A percentile compares a stretch with the other conserved stretches of the same genome.
Conservation (phyloP, 257 asterid genomes). For the Oldenlandia corymbosa region DNA sequence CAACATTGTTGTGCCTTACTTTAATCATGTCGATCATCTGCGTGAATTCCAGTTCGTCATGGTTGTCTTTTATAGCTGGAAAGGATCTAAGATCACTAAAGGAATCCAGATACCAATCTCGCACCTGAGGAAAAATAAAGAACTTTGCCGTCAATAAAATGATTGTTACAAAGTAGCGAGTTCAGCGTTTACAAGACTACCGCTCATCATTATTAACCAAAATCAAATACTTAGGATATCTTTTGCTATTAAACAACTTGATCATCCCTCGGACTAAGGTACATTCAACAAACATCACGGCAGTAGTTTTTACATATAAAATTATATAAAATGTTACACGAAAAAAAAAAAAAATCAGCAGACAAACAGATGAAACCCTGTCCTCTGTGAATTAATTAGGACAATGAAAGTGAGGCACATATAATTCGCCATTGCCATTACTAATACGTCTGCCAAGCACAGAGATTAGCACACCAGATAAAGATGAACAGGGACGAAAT, state of each 20-base stretch:
- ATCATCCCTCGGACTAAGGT: too few relatives aligned
- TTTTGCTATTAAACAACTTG: not conserved
- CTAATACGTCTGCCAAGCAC: not conserved
- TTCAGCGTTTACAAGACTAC: not conserved
- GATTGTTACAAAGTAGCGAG: not conserved
- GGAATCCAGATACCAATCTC: slow-evolving; percentile 96
- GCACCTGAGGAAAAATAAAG: slow-evolving; percentile 20
- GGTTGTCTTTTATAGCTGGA: slow-evolving; percentile 54
- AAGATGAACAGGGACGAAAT: not conserved
- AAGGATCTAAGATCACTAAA: slow-evolving; percentile 84
- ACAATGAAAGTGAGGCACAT: not conserved
- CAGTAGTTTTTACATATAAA: too few relatives aligned
- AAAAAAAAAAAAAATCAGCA: not conserved
- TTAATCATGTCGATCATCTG: slow-evolving; percentile 81
- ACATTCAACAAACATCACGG: not conserved
- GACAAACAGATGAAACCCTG: not conserved
- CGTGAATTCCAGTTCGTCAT: slow-evolving; percentile 70
- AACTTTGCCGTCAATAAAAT: not conserved
- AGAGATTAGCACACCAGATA: not conserved
- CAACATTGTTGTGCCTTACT: slow-evolving; percentile 94
- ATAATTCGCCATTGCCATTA: not conserved
- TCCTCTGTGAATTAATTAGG: not conserved
- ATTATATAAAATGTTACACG: not conserved
- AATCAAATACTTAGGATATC: not conserved
- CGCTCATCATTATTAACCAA: not conserved